Percentiles rank a stretch among this genome's conserved stretches.
Conservation (phyloP, 2,329 filamentous ascomycete species). For the Colletotrichum sp. region DNA sequence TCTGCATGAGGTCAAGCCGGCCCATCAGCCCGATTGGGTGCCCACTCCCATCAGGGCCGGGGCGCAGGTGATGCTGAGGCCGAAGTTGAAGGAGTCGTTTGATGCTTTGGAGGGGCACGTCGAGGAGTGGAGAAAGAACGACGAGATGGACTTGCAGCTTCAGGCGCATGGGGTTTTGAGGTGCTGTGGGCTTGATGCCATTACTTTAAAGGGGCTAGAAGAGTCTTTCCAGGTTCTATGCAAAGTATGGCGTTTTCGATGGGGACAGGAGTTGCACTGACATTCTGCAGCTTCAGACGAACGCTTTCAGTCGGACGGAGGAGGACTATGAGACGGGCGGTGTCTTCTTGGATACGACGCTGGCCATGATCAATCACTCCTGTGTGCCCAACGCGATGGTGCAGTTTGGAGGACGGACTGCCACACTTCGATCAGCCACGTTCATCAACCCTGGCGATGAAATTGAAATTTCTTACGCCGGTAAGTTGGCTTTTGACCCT, state of each 20-base stretch:
- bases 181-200: conserved; percentile 29
- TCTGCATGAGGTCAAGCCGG: conserved; percentile 38
- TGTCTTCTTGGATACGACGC: conserved; percentile 58
- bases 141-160: conserved; percentile 53
- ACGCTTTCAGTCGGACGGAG: conserved; percentile 64
- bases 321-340: conserved; percentile 51
- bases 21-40: conserved; percentile 35
- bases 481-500: conserved; percentile 36
- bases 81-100: conserved; percentile 35
- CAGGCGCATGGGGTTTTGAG: conserved; percentile 40
- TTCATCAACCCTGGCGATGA: conserved; percentile 58
- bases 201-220: conserved; percentile 45
- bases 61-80: conserved; percentile 52
- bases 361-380: conserved; percentile 68
- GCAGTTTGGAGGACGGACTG: conserved; percentile 56
- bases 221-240: conserved; percentile 51
- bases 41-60: conserved; percentile 62
- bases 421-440: conserved; percentile 54
- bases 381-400: conserved; percentile 66
- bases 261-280: conserved; percentile 12
- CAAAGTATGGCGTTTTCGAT: conserved; percentile 45
- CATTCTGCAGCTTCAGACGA: conserved; percentile 58
- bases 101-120: conserved; percentile 52
- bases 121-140: conserved; percentile 37
- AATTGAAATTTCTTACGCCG: conserved; percentile 67